A percentile compares a stretch with the other conserved stretches of the same genome.
Conservation (phyloP, 83 land plant species). For the Picea abies region DNA sequence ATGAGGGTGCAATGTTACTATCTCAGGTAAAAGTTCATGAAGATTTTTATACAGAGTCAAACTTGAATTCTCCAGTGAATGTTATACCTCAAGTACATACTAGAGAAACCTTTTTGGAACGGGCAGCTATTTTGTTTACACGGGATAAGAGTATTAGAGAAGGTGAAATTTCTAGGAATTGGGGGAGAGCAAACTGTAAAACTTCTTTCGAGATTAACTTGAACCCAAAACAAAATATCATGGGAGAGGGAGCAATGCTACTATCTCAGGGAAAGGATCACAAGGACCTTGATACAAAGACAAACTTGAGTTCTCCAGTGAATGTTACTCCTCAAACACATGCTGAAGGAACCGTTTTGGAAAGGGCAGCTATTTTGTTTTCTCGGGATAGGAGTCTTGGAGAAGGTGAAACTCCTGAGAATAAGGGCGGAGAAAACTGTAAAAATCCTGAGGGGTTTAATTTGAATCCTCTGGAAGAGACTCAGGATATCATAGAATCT, state of each 20-base stretch:
- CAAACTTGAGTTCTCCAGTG: background rate
- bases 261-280: background rate
- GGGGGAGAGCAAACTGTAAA: background rate
- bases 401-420: constrained; percentile 12
- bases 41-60: background rate
- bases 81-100: background rate
- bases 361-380: constrained; percentile 4
- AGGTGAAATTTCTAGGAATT: background rate
- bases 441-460: background rate
- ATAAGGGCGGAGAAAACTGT: background rate
- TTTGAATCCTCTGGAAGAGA: background rate
- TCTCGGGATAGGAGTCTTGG: background rate
- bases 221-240: background rate
- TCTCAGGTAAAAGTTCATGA: background rate
- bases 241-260: background rate
- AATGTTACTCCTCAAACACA: background rate
- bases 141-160: background rate
- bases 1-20: background rate
- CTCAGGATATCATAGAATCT: background rate
- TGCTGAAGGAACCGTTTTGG: background rate
- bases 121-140: constrained; percentile 9
- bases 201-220: background rate
- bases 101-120: constrained; percentile 7
- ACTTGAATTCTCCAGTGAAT: constrained; percentile 7
- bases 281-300: background rate